phyloP scores from a whole-genome alignment of 768 basidiomycete genomes.

The Cystofilobasidium macerans region DNA sequence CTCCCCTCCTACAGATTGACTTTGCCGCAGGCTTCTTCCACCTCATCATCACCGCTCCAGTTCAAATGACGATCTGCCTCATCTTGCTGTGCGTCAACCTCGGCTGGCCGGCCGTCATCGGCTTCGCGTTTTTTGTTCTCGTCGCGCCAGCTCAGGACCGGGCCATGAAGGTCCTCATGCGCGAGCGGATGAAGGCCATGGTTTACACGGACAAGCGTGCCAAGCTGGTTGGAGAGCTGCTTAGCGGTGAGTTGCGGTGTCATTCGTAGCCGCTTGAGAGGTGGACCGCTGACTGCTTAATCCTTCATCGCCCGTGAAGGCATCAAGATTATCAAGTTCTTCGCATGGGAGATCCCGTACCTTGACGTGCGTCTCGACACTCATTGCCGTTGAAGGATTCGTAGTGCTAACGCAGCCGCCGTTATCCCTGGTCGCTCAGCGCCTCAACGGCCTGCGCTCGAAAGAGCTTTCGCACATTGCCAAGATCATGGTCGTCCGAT shows the following conservation, averaged over 20 bases:
- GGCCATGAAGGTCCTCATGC: conserved; percentile 19
- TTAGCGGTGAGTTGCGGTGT: conserved; percentile 44
- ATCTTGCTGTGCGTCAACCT: conserved; percentile 41
- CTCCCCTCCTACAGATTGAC: conserved; percentile 43
- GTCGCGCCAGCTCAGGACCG: conserved; percentile 13
- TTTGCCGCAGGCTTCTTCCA: conserved; percentile 49
- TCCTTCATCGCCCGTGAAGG: not conserved
- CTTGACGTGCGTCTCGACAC: not conserved
- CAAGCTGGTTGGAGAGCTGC: conserved; percentile 54
- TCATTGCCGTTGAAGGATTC: no score
- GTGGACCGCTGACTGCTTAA: no score
- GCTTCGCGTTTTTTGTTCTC: conserved; percentile 23
- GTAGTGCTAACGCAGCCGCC: no score
- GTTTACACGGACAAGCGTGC: conserved; percentile 53
- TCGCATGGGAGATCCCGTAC: conserved; percentile 21
- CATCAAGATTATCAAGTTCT: conserved; percentile 24
- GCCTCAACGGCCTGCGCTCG: conserved; percentile 14
- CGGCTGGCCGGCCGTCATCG: conserved; percentile 41
- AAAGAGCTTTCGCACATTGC: conserved; percentile 20
- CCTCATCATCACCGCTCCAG: conserved; percentile 7
- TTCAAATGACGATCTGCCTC: conserved; percentile 18
- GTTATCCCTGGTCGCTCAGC: not conserved
- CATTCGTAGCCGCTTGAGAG: conserved; percentile 47
- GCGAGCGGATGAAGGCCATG: conserved; percentile 39
- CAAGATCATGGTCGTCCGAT: conserved; percentile 41